Conservation (phyloP, 2,329 filamentous ascomycete genomes). For the Magnaporthiopsis incrustans region DNA sequence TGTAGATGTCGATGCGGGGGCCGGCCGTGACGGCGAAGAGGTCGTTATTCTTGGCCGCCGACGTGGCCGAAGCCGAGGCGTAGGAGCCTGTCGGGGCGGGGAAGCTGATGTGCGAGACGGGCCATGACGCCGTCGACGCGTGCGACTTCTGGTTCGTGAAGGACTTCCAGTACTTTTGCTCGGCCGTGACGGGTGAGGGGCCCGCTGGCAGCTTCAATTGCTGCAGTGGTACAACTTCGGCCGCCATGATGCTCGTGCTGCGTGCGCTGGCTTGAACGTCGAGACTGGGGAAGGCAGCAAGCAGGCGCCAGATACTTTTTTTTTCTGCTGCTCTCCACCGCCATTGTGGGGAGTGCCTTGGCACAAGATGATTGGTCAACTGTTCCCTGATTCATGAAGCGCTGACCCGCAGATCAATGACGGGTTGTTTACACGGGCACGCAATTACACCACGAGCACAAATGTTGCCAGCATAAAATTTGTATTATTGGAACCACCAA, state of each 20-base stretch:
- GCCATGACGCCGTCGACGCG: slow-evolving; percentile 81
- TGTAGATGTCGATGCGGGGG: slow-evolving; percentile 88
- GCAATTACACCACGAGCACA: no score
- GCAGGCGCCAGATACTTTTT: neutral
- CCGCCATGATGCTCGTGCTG: slow-evolving; percentile 57
- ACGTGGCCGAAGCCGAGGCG: slow-evolving; percentile 19
- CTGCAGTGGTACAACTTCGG: slow-evolving; percentile 72
- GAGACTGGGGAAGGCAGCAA: neutral
- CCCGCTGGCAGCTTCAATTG: slow-evolving; percentile 77
- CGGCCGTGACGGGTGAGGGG: slow-evolving; percentile 75
- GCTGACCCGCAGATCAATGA: no score
- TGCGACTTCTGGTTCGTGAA: slow-evolving; percentile 90
- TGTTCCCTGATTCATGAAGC: no score
- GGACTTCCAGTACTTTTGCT: slow-evolving; percentile 92
- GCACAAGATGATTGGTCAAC: neutral
- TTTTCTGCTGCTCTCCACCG: neutral
- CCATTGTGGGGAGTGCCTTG: neutral
- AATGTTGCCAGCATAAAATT: no score
- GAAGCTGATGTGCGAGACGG: slow-evolving; percentile 83
- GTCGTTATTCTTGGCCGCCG: slow-evolving; percentile 46
- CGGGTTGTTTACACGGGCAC: no score
- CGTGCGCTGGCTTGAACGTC: neutral
- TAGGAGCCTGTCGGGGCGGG: slow-evolving; percentile 34
- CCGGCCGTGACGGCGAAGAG: slow-evolving; percentile 93
- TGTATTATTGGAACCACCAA: no score